Base-by-base conservation (phyloP, 1,139 yeast species). In the Debaryomyces nepalensis region DNA sequence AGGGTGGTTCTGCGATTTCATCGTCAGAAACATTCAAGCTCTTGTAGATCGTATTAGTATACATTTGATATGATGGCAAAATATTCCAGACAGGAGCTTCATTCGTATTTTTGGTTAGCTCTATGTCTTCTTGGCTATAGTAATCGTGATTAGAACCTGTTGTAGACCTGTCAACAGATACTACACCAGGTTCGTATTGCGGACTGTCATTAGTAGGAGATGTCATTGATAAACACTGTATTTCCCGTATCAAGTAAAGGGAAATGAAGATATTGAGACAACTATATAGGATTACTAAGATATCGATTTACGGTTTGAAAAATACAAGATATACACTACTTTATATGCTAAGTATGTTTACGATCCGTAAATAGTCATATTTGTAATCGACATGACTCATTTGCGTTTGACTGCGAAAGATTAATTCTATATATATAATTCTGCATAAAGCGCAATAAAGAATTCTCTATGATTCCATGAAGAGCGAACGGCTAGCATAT, bases 31-130 rank as follows among this genome's bases (percentile, higher is more conserved):
- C 37, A 32, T 42, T 29, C 6, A 40, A 32, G 15, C 40, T 27
- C 39, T 32, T 42, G 24, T 37, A 31, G 7, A 40, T 22, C 2
- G 39, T 33, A 7, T 42, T 26, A 16, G 40, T 48, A 47, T 45
- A 55, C 58, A 62, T 53, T 12, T 56, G 56, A 49, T 64, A 64
- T 16, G 67, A 61, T 1, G 69, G 69, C 10, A 64, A 48, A 19
- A 64, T 66, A 36, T 55, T 58, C 66, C 68, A 63, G 12, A 64
- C 32, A 2, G 57, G 58, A n/a, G 47, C 40, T 20, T 46, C 46
- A 26, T 43, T 52, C 3, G 41, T 24, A 12, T 16, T 38, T 14
- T 23, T 38, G 9, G 32, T 29, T 15, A 33, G 24, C 12, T 33
- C 37, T 23, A 33, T 33, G 18, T 33, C 37, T 24, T 24, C n/a